Percentiles rank a stretch among this genome's conserved stretches.
phyloP scores from a whole-genome alignment of 1,284 basidiomycete species.

The Moesziomyces sp. region DNA sequence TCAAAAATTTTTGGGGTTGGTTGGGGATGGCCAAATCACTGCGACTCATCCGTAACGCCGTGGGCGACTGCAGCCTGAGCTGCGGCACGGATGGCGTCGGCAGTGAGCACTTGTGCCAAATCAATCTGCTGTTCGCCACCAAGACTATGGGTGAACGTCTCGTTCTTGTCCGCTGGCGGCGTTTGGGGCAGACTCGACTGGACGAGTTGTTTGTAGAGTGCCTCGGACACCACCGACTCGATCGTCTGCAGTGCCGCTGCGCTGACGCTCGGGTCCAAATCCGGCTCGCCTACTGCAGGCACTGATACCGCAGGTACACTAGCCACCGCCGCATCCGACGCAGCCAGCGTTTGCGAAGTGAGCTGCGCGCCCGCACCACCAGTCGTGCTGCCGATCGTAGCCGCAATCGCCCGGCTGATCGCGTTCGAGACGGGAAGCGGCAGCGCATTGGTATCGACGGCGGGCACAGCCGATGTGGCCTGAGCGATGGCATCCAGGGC shows the following conservation, averaged over 20 bases:
- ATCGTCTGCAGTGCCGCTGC: conserved; percentile 35
- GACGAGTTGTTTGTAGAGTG: conserved; percentile 37
- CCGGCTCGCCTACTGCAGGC: background rate
- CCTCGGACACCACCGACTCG: conserved; percentile 34
- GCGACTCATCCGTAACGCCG: conserved; percentile 9
- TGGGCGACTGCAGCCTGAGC: conserved; percentile 45
- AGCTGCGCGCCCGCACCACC: background rate
- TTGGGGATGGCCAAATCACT: background rate
- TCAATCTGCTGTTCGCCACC: conserved; percentile 7
- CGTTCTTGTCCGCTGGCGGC: conserved; percentile 1
- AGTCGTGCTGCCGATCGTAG: conserved; percentile 27
- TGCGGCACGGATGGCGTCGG: conserved; percentile 36
- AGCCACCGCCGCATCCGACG: background rate
- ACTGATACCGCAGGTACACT: too few relatives aligned
- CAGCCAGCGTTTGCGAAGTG: conserved; percentile 6
- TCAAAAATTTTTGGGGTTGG: background rate
- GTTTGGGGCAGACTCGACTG: conserved; percentile 13
- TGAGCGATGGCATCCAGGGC: conserved; percentile 31
- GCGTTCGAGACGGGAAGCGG: conserved; percentile 33
- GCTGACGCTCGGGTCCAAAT: conserved; percentile 25
- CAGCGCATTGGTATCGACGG: conserved; percentile 14
- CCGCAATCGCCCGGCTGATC: conserved; percentile 36
- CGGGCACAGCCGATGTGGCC: conserved; percentile 10
- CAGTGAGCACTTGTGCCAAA: conserved; percentile 21
- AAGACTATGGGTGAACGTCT: background rate